These are phyloP conservation scores for Candida silvicultrix DNA, from an alignment of 805 yeast genomes.

Conservation along the genomic window DNA sequence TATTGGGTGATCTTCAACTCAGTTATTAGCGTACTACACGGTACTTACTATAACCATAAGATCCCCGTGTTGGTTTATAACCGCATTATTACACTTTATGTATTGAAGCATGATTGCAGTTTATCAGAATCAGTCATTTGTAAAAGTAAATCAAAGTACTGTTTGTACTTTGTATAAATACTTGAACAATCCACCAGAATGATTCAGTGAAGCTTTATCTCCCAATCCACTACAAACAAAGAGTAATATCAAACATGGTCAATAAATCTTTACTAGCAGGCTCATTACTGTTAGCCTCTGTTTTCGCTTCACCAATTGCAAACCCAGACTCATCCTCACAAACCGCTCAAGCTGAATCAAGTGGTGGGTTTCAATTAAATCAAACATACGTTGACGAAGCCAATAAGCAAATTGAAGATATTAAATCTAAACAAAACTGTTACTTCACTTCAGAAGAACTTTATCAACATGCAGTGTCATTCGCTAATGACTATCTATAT, in stretches of 20 bases:
- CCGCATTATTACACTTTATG: too few relatives aligned
- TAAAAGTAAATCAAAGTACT: too few relatives aligned
- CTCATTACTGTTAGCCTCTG: background rate
- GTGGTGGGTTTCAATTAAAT: background rate
- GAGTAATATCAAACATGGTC: background rate
- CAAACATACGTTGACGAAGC: background rate
- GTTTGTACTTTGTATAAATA: too few relatives aligned
- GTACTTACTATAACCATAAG: too few relatives aligned
- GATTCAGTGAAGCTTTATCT: too few relatives aligned
- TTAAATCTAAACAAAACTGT: background rate
- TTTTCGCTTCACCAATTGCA: background rate
- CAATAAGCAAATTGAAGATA: background rate
- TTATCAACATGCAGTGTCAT: conserved; percentile 4
- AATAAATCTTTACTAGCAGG: background rate
- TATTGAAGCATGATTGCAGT: too few relatives aligned
- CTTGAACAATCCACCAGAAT: too few relatives aligned
- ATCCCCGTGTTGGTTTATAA: too few relatives aligned
- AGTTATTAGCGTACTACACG: too few relatives aligned
- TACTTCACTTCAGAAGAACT: conserved; percentile 4
- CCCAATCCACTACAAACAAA: too few relatives aligned
- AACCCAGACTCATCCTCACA: background rate
- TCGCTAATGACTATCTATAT: conserved; percentile 21
- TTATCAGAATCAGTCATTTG: too few relatives aligned
- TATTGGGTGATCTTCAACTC: too few relatives aligned
- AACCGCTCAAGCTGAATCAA: background rate